A percentile compares a stretch with the other conserved stretches of the same genome.
phyloP scores from a whole-genome alignment of 805 yeast species.

The Cyberlindnera japonica region DNA sequence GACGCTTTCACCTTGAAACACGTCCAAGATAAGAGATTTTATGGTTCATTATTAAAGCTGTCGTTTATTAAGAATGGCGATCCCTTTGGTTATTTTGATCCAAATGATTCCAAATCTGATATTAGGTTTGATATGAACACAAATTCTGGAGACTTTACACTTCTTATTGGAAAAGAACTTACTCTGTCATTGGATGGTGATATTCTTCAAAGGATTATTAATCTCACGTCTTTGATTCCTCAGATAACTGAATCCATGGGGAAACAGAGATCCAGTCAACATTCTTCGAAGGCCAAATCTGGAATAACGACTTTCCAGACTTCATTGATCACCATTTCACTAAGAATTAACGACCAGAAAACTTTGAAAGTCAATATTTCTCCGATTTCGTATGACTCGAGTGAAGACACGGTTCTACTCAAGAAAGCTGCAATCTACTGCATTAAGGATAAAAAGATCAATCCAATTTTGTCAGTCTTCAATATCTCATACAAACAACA shows the following conservation, averaged over 20 bases:
- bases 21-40: conserved; percentile 37
- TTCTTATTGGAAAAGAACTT: conserved; percentile 43
- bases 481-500: conserved; percentile 22
- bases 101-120: conserved; percentile 40
- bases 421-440: conserved; percentile 30
- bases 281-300: conserved; percentile 2
- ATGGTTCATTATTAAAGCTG: conserved; percentile 44
- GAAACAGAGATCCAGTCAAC: conserved; percentile 11
- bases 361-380: conserved; percentile 31
- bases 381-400: conserved; percentile 44
- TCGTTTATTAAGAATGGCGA: conserved; percentile 26
- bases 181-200: conserved; percentile 12
- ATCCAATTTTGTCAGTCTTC: conserved; percentile 16
- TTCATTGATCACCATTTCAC: conserved; percentile 14
- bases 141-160: conserved; percentile 34
- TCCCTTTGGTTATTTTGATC: conserved; percentile 28
- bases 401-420: conserved; percentile 31
- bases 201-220: conserved; percentile 28
- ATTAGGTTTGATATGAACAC: conserved; percentile 47
- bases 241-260: conserved; percentile 26
- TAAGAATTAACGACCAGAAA: conserved; percentile 8
- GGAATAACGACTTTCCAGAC: conserved; percentile 20
- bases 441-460: conserved; percentile 16
- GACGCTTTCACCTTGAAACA: conserved; percentile 39
- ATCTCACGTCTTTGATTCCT: conserved; percentile 28